A percentile compares a stretch with the other conserved stretches of the same genome.
These are phyloP conservation scores for Fraxinus dipetala DNA, from an alignment of 305 asterid genomes.

Conservation along the genomic window DNA sequence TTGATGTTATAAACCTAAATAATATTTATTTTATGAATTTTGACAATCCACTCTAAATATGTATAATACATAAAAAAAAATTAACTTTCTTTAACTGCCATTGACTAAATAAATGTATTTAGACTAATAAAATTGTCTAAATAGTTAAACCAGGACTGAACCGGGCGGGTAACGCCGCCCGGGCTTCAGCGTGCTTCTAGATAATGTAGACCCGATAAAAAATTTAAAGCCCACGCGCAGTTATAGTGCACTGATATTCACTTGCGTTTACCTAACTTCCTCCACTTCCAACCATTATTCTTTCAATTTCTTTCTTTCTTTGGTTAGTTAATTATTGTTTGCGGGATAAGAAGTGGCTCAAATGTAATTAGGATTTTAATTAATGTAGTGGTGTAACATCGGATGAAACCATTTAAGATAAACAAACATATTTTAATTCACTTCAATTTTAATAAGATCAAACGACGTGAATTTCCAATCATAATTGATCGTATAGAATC, in stretches of 20 bases:
- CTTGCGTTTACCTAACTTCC: background rate
- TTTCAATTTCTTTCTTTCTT: too few relatives aligned
- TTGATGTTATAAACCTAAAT: background rate
- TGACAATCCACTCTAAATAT: background rate
- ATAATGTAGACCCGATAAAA: slow-evolving; percentile 11
- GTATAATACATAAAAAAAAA: background rate
- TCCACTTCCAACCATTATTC: slow-evolving; percentile 5
- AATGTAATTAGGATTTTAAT: background rate
- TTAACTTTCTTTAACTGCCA: background rate
- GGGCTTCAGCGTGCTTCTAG: slow-evolving; percentile 3
- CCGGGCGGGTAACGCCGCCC: background rate
- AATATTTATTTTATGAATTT: background rate
- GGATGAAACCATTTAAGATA: background rate
- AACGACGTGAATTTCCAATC: too few relatives aligned
- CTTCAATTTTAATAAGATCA: too few relatives aligned
- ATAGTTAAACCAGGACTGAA: background rate
- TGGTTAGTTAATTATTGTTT: background rate
- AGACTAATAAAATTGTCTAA: too few relatives aligned
- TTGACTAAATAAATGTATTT: background rate
- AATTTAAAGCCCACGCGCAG: slow-evolving; percentile 24
- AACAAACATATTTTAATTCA: too few relatives aligned
- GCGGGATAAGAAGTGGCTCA: background rate
- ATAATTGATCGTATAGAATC: too few relatives aligned
- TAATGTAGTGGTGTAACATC: background rate
- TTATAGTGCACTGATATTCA: too few relatives aligned